Percentiles rank a stretch among this genome's conserved stretches.
These are phyloP conservation scores for Dillenia suffruticosa DNA, from an alignment of 164 flowering plant species.

Conservation along the genomic window DNA sequence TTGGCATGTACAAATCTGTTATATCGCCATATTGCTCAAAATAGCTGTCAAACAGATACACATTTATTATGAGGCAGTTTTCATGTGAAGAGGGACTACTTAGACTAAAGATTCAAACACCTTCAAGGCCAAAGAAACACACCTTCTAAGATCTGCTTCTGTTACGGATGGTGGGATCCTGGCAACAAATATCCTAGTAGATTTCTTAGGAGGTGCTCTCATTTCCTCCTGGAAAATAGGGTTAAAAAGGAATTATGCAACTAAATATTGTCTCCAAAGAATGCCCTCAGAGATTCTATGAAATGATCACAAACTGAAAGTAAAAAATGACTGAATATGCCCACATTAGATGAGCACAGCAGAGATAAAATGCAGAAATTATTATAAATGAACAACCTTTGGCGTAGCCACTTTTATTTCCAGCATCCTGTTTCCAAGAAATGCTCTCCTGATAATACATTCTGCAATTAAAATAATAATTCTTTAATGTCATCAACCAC, in stretches of 20 bases:
- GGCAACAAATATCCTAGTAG: slow-evolving; percentile 82
- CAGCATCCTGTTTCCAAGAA: slow-evolving; percentile 73
- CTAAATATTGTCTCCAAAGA: neutral
- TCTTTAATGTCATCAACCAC: slow-evolving; percentile 89
- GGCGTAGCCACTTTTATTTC: slow-evolving; percentile 99
- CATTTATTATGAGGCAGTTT: too few relatives aligned
- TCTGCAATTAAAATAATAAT: slow-evolving; percentile 36
- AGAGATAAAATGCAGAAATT: slow-evolving; percentile 3
- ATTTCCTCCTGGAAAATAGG: slow-evolving; percentile 61
- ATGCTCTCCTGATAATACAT: slow-evolving; percentile 69
- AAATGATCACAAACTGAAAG: neutral
- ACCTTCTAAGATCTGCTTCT: slow-evolving; percentile 67
- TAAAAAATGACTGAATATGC: neutral
- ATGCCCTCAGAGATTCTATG: neutral
- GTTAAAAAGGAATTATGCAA: neutral
- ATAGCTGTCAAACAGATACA: slow-evolving; percentile 47
- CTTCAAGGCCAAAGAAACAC: neutral
- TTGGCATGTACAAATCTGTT: slow-evolving; percentile 96
- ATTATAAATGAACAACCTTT: slow-evolving; percentile 46
- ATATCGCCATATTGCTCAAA: slow-evolving; percentile 95
- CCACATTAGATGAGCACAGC: neutral
- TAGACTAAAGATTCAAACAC: too few relatives aligned
- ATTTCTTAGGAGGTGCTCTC: slow-evolving; percentile 67
- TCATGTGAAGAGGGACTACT: too few relatives aligned
- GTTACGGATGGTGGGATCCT: slow-evolving; percentile 71